Evolutionary conservation across 83 land plant species (phyloP), one percentile per base, ranked within the genome.

Genomic region (Thuja plicata): DNA sequence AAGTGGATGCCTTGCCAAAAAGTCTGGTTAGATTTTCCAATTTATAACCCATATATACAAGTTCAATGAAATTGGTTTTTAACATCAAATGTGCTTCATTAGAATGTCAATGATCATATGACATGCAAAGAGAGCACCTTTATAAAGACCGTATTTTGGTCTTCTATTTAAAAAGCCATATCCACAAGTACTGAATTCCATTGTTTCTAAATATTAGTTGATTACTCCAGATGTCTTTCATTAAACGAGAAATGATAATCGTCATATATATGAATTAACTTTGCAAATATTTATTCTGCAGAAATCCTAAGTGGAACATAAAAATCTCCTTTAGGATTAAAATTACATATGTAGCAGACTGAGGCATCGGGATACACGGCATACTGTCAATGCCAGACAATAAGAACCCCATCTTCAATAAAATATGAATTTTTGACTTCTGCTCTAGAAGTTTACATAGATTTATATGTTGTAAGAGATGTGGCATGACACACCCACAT

Each of bases 261-360:
- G 35, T 34, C 66, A 85, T 84, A 13, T 54, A 17, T 34, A 34
- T 30, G 27, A 79, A 46, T 40, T 7, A 54, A 85, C 34, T 52
- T 84, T 13, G 24, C n/a, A 85, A 13, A 54, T 34, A 66, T 85
- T 46, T 16, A 54, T 34, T 16, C 43, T 45, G n/a, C 86, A 7
- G 40, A 34, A 54, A 85, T 32, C 86, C 48, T 16, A 38, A 16
- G 62, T 85, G 60, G 13, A 85, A 35, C 37, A 85, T 54, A 54
- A 85, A 32, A 66, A 52, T 34, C 41, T 79, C 40, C 35, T 32
- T 54, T 52, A 52, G 43, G 60, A 54, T 85, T 54, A 35, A 35
- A 34, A 54, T 85, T 85, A 85, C 86, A 85, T 30, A n/a, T 84
- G 32, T 76, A 35, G 54, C 8, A 85, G 86, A 85, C 38, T 85